Conservation (phyloP, 106 monocot genomes). For the Dactylorhiza incarnata region DNA sequence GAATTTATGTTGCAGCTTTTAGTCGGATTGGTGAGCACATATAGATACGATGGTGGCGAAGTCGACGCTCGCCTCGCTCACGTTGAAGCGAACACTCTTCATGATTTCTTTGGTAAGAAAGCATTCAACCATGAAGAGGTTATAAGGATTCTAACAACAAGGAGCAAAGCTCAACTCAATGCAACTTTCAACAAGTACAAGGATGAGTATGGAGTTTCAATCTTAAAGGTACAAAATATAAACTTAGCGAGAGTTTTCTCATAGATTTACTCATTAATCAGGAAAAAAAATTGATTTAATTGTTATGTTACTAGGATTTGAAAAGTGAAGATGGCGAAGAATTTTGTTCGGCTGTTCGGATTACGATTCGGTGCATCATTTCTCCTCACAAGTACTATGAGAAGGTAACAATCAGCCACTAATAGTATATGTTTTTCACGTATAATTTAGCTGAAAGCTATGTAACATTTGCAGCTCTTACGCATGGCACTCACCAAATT, state of each 20-base stretch:
- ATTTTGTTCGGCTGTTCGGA: slow-evolving; percentile 40
- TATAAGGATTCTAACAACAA: slow-evolving; percentile 69
- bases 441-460: neutral
- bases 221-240: slow-evolving; percentile 45
- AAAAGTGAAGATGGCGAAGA: slow-evolving; percentile 26
- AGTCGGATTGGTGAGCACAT: slow-evolving; percentile 53
- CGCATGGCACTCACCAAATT: slow-evolving; percentile 25
- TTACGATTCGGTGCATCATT: slow-evolving; percentile 46
- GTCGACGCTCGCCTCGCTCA: slow-evolving; percentile 39
- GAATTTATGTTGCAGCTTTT: slow-evolving; percentile 45
- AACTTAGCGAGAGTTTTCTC: too few relatives aligned
- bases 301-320: slow-evolving; percentile 29
- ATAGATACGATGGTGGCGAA: slow-evolving; percentile 61
- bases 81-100: slow-evolving; percentile 57
- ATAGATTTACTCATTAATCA: too few relatives aligned
- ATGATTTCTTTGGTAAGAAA: slow-evolving; percentile 45
- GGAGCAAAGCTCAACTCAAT: slow-evolving; percentile 83
- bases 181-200: slow-evolving; percentile 79
- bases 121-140: slow-evolving; percentile 48
- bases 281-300: neutral
- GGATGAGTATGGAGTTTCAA: slow-evolving; percentile 51
- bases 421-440: neutral
- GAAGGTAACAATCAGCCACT: slow-evolving; percentile 39
- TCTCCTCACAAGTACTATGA: slow-evolving; percentile 63
- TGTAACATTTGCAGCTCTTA: slow-evolving; percentile 34